Conservation (phyloP, 2,329 filamentous ascomycete genomes). For the Paecilomyces dactylethromorphus region DNA sequence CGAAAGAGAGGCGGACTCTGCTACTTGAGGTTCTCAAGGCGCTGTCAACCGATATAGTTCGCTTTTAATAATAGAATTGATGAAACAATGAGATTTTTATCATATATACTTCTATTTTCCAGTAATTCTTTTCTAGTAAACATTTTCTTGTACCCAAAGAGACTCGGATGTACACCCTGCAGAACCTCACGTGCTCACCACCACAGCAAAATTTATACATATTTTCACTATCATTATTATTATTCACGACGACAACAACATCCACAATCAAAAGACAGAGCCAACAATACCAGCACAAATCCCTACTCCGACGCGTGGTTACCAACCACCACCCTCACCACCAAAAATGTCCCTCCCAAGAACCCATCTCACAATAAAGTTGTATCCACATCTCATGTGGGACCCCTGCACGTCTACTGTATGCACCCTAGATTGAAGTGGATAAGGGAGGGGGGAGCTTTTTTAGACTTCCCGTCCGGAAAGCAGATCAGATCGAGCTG, state of each 20-base stretch:
- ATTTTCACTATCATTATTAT: neutral
- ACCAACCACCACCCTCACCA: neutral
- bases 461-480: neutral
- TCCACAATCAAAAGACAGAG: neutral
- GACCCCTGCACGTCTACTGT: neutral
- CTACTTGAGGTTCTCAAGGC: neutral
- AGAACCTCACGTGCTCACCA: neutral
- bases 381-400: neutral
- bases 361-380: neutral
- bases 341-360: neutral
- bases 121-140: neutral
- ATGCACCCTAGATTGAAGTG: neutral
- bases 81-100: neutral
- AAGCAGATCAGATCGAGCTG: neutral
- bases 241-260: neutral
- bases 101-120: neutral
- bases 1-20: neutral
- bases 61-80: neutral
- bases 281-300: neutral
- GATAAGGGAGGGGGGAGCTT: neutral
- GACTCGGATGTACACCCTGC: too few relatives aligned
- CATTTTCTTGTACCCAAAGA: neutral
- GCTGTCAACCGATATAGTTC: neutral
- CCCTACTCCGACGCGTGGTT: neutral
- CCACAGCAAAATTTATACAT: neutral